A percentile compares a stretch with the other conserved stretches of the same genome.
These are phyloP conservation scores for Auricularia heimuer DNA, from an alignment of 768 basidiomycete genomes.

Conservation along the genomic window DNA sequence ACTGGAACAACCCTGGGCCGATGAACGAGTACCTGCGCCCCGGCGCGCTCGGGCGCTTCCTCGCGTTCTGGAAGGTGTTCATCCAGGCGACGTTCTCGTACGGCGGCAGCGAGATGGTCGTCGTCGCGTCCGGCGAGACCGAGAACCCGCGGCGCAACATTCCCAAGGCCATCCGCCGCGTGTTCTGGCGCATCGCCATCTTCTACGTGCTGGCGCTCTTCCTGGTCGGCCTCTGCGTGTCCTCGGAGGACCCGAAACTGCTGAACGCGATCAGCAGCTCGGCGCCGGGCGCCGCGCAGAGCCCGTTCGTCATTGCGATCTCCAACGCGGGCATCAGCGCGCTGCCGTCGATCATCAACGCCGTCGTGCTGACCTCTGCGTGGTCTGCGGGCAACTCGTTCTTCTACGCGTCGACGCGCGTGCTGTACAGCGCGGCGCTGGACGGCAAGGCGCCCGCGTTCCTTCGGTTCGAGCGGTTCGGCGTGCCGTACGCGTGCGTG, in stretches of 20 bases:
- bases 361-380: constrained; percentile 25
- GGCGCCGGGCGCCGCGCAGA: constrained; percentile 16
- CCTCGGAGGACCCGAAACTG: constrained; percentile 22
- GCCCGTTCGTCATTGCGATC: constrained; percentile 32
- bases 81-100: constrained; percentile 55
- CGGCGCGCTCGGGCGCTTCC: constrained; percentile 48
- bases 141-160: constrained; percentile 33
- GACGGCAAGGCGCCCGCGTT: constrained; percentile 48
- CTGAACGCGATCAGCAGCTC: constrained; percentile 18
- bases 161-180: constrained; percentile 31
- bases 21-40: constrained; percentile 46
- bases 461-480: constrained; percentile 43
- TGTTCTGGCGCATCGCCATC: constrained; percentile 29
- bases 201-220: constrained; percentile 22
- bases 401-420: constrained; percentile 35
- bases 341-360: constrained; percentile 24
- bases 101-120: constrained; percentile 41
- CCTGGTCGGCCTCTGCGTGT: constrained; percentile 27
- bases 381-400: constrained; percentile 17
- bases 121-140: constrained; percentile 33
- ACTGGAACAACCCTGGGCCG: constrained; percentile 40
- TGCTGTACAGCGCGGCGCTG: constrained; percentile 45
- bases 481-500: constrained; percentile 51
- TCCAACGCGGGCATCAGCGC: constrained; percentile 29
- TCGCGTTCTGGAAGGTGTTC: constrained; percentile 54